These are phyloP conservation scores for Paecilomyces formosus DNA, from an alignment of 2,329 filamentous ascomycete species.

Conservation along the genomic window DNA sequence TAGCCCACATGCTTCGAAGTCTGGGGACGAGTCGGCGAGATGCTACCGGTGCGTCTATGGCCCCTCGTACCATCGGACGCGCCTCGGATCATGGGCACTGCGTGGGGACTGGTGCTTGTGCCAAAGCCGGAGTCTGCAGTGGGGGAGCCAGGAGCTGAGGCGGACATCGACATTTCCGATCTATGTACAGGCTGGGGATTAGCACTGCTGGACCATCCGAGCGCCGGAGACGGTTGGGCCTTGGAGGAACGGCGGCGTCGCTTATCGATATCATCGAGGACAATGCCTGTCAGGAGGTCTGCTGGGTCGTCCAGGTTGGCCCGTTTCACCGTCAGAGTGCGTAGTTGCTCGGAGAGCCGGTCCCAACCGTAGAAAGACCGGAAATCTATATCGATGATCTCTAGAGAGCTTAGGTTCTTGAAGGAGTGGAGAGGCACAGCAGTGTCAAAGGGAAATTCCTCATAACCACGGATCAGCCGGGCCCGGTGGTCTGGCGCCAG, in stretches of 20 bases:
- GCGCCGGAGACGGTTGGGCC: constrained; percentile 69
- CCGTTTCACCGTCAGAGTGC: constrained; percentile 80
- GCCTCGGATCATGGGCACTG: constrained; percentile 43
- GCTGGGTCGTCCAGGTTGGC: constrained; percentile 82
- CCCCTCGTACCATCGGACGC: constrained; percentile 47
- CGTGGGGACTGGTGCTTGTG: constrained; percentile 44
- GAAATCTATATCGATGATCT: constrained; percentile 93
- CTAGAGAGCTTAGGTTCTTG: constrained; percentile 90
- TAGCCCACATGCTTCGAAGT: constrained; percentile 65
- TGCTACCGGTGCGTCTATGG: constrained; percentile 55
- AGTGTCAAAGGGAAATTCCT: constrained; percentile 97
- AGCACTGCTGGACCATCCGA: constrained; percentile 53
- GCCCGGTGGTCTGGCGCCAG: constrained; percentile 90
- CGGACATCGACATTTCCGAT: constrained; percentile 59
- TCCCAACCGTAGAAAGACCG: constrained; percentile 98
- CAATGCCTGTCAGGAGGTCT: constrained; percentile 85
- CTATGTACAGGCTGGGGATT: constrained; percentile 56
- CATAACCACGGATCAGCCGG: constrained; percentile 81
- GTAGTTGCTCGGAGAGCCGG: constrained; percentile 80
- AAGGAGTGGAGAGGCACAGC: constrained; percentile 94
- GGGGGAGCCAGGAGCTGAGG: constrained; percentile 62
- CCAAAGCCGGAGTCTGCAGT: constrained; percentile 40
- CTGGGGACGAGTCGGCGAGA: constrained; percentile 69
- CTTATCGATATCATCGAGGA: constrained; percentile 94
- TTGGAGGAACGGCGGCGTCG: constrained; percentile 82